These are phyloP conservation scores for Aurantiochytrium sp. DNA, from an alignment of 108 stramenopile species.

Conservation along the genomic window DNA sequence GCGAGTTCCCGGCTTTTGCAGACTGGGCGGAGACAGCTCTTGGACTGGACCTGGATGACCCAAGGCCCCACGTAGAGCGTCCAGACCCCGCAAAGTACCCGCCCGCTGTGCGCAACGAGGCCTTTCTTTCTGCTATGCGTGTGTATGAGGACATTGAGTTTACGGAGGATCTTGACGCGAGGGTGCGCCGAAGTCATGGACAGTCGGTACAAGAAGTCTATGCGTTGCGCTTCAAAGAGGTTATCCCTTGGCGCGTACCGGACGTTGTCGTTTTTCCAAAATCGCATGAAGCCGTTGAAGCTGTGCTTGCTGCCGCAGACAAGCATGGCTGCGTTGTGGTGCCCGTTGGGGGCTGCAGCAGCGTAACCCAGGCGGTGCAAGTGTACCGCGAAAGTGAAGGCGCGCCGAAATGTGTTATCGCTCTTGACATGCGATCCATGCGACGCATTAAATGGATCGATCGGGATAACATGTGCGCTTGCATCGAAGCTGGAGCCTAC, in stretches of 20 bases:
- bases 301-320: conserved; percentile 51
- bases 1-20: background rate
- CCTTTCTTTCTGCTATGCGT: background rate
- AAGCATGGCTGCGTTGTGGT: conserved; percentile 68
- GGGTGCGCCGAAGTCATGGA: background rate
- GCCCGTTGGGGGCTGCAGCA: conserved; percentile 88
- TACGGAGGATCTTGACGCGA: background rate
- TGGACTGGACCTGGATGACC: background rate
- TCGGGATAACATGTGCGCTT: conserved; percentile 69
- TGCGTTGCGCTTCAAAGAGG: background rate
- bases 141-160: background rate
- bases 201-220: background rate
- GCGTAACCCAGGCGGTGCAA: conserved; percentile 70
- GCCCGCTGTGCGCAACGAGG: background rate
- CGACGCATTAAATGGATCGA: conserved; percentile 65
- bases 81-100: background rate
- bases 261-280: background rate
- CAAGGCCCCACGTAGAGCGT: background rate
- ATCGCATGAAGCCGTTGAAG: conserved; percentile 37
- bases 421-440: conserved; percentile 65
- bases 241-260: background rate
- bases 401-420: conserved; percentile 67
- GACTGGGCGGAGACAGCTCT: background rate
- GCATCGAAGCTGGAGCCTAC: conserved; percentile 77
- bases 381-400: conserved; percentile 68